Evolutionary conservation across 2,329 filamentous ascomycete genomes (phyloP).

Genomic region (Immersiporthe knoxdaviesiana): DNA sequence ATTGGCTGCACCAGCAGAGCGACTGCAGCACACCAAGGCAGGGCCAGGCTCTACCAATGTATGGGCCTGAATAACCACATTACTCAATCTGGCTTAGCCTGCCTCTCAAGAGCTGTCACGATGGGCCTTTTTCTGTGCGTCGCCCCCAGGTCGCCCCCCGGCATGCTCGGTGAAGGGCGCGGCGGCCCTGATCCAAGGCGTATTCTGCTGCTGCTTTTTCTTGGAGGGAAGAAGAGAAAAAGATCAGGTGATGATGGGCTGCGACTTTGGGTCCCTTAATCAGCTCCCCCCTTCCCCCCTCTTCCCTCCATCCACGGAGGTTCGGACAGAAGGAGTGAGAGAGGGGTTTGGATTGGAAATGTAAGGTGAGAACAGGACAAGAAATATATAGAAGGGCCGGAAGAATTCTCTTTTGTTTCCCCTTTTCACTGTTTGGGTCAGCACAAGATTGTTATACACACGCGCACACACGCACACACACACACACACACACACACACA

Average conservation of each 20-base stretch:
- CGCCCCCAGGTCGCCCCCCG: not conserved
- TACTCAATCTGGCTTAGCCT: conserved; percentile 12
- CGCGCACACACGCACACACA: too few relatives aligned
- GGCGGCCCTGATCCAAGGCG: not conserved
- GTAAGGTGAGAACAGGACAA: not conserved
- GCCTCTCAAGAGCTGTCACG: not conserved
- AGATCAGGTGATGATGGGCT: not conserved
- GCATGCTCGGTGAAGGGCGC: not conserved
- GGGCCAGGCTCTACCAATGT: not conserved
- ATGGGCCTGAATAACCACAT: conserved; percentile 17
- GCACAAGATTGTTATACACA: not conserved
- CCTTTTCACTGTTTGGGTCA: not conserved
- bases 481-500: too few relatives aligned
- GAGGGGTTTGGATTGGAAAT: not conserved
- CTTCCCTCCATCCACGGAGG: not conserved
- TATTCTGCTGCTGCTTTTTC: not conserved
- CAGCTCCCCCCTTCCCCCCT: conserved; percentile 4
- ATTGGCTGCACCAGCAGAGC: not conserved
- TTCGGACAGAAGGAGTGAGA: not conserved
- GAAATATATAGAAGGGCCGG: not conserved
- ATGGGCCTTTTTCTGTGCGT: not conserved
- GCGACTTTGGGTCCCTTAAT: not conserved
- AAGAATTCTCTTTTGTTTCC: not conserved
- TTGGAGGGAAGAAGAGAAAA: not conserved
- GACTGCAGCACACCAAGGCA: not conserved